A percentile compares a stretch with the other conserved stretches of the same genome.
Evolutionary conservation across 2,329 filamentous ascomycete genomes (phyloP).

Genomic region (Sporothrix variecibatus): DNA sequence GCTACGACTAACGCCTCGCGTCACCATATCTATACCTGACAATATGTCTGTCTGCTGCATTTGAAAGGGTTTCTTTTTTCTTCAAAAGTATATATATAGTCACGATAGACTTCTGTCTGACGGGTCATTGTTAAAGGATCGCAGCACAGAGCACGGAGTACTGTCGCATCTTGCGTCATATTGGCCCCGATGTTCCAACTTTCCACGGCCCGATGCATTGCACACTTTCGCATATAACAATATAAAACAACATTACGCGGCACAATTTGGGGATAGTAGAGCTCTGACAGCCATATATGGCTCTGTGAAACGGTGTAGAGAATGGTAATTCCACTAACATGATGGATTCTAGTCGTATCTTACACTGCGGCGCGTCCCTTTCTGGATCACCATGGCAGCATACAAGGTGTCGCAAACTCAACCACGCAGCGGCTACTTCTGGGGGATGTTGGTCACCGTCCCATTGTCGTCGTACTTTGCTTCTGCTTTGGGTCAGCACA

Average conservation of each 20-base stretch:
- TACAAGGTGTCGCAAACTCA: background rate
- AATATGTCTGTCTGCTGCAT: too few relatives aligned
- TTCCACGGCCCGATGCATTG: background rate
- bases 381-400: background rate
- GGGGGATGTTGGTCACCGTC: constrained; percentile 52
- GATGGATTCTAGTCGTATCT: background rate
- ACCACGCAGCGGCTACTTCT: background rate
- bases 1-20: too few relatives aligned
- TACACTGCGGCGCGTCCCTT: background rate
- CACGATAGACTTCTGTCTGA: too few relatives aligned
- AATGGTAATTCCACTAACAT: background rate
- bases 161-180: background rate
- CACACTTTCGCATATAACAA: background rate
- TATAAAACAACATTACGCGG: background rate
- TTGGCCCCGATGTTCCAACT: background rate
- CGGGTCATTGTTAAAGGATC: too few relatives aligned
- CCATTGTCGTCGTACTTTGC: constrained; percentile 84
- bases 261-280: background rate
- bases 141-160: too few relatives aligned
- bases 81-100: too few relatives aligned
- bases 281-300: background rate
- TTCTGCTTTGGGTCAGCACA: constrained; percentile 51
- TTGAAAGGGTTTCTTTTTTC: too few relatives aligned
- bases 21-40: too few relatives aligned
- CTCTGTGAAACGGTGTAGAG: background rate